These are phyloP conservation scores for Calocera cornea DNA, from an alignment of 768 basidiomycete genomes.

Conservation along the genomic window DNA sequence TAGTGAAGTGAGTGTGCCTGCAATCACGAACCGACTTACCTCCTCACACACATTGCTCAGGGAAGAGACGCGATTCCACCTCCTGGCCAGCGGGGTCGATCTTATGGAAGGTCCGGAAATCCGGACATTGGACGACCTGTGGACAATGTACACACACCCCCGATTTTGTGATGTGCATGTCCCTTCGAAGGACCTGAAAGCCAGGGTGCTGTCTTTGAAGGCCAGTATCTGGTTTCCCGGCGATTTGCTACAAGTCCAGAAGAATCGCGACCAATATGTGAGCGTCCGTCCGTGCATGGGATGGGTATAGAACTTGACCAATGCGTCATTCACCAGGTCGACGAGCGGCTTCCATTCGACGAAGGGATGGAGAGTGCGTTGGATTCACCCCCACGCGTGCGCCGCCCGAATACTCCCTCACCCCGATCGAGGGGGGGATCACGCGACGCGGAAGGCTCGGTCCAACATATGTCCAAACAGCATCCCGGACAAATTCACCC, in stretches of 20 bases:
- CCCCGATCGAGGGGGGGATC: too few relatives aligned
- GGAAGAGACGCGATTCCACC: background rate
- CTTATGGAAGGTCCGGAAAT: background rate
- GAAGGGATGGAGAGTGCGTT: too few relatives aligned
- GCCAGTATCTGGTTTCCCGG: background rate
- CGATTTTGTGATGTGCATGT: background rate
- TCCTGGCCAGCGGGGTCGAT: background rate
- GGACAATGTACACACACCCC: background rate
- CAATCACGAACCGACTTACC: background rate
- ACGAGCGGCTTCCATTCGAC: too few relatives aligned
- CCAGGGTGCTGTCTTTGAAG: background rate
- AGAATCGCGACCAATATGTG: too few relatives aligned
- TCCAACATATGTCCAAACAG: too few relatives aligned
- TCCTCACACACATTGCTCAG: background rate
- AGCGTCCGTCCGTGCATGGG: too few relatives aligned
- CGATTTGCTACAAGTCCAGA: background rate
- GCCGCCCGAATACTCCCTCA: too few relatives aligned
- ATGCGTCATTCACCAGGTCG: too few relatives aligned
- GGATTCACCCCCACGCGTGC: too few relatives aligned
- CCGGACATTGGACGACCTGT: background rate
- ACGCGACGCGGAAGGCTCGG: too few relatives aligned
- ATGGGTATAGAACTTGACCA: too few relatives aligned
- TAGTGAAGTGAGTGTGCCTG: background rate
- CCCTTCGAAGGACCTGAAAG: background rate
- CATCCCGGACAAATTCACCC: too few relatives aligned